Evolutionary conservation across 169 alveolate species (phyloP), one percentile per base, ranked within the genome.

Genomic region (Theileria orientalis): DNA sequence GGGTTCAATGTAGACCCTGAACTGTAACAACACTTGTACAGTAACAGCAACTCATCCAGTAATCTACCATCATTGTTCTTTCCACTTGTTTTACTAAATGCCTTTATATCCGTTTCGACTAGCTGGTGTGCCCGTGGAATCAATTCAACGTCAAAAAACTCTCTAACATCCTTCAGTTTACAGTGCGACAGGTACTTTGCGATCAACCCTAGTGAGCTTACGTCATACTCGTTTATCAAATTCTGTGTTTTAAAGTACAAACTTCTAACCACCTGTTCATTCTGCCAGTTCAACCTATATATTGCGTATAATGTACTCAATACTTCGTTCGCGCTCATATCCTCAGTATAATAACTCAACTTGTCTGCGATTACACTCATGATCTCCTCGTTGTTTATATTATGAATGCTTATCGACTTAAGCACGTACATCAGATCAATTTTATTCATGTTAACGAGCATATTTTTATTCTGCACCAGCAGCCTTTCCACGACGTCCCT

Each of bases 401-500:
- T 37, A n/a, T 35, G 64, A 0, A 33, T 42, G 16, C 23, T 1
- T 6, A 69, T 29, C 0, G 83, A 19, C 32, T 49, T 62, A 60
- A 62, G 69, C 2, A 77, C 16, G 3, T 32, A 42, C 9, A 60
- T 16, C 23, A 37, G 59, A 41, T 69, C 86, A 40, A 59, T 25
- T 52, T 25, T 69, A 54, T 62, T 52, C 68, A 63, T 51, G 9
- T 60, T 44, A 37, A 19, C 30, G 30, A 77, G 21, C n/a, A 77
- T 23, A 25, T 71, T 61, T 9, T 29, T 42, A 14, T 44, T 59
- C 2, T 57, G 74, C 40, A 57, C 19, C 16, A 69, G 32, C 19
- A 69, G 9, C n/a, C 21, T 14, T 51, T 60, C 83, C 1, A 77
- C 41, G n/a, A 51, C 30, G 29, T 77, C 86, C 16, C 69, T 54